A percentile compares a stretch with the other conserved stretches of the same genome.
Evolutionary conservation across 768 basidiomycete genomes (phyloP).

Genomic region (Amyloporia xantha): DNA sequence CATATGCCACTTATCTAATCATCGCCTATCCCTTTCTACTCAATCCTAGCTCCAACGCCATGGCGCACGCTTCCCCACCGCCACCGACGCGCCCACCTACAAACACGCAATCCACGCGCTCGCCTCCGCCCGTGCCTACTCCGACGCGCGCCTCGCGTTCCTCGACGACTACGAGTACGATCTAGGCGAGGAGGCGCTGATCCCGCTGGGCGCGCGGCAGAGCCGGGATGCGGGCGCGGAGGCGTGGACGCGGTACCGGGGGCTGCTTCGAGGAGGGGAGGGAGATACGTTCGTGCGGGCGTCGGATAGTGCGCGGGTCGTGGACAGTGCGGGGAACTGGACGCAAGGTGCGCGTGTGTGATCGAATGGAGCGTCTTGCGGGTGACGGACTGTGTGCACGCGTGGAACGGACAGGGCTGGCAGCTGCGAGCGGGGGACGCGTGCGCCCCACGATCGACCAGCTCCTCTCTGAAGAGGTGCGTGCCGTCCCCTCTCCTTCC

Average conservation of each 20-base stretch:
- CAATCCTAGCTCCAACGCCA: conserved; percentile 65
- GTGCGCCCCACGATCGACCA: conserved; percentile 47
- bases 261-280: conserved; percentile 35
- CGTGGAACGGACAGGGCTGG: conserved; percentile 56
- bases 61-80: conserved; percentile 72
- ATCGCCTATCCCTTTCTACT: background rate
- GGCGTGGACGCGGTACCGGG: conserved; percentile 47
- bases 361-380: too few species aligned
- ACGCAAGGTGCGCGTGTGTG: conserved; percentile 43
- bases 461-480: conserved; percentile 48
- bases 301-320: conserved; percentile 48
- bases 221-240: conserved; percentile 45
- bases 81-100: conserved; percentile 37
- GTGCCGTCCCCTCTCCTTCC: conserved; percentile 11
- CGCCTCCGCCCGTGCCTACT: conserved; percentile 36
- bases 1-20: background rate
- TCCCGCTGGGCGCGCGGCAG: conserved; percentile 63
- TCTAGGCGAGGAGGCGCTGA: conserved; percentile 50
- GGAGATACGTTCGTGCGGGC: conserved; percentile 49
- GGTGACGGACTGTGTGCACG: too few species aligned
- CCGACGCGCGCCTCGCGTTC: conserved; percentile 45
- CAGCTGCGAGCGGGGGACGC: conserved; percentile 38
- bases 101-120: conserved; percentile 46
- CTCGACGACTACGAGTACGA: conserved; percentile 51
- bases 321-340: conserved; percentile 69